Evolutionary conservation across 768 basidiomycete genomes (phyloP), one percentile per base, ranked within the genome.

Genomic region (Pholiota microspora): DNA sequence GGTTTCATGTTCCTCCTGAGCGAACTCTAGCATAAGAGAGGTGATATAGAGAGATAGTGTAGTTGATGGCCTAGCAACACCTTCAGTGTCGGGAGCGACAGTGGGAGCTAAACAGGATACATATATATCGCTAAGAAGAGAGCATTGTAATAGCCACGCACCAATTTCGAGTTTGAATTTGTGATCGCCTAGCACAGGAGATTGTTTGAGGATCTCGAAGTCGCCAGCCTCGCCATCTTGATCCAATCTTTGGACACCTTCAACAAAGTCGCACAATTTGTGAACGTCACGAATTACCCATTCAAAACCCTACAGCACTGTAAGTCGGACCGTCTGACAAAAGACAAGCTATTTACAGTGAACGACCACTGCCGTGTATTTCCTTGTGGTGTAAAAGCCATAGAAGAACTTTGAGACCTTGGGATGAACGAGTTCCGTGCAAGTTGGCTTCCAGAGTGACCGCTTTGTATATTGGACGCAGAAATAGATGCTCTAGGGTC

Each of bases 81-180:
- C 56, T 24, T 58, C 54, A 40, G 64, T 53, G 47, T 64, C 61
- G 12, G 62, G 61, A 45, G 68, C 29, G 24, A 55, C 62, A 34
- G 50, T 62, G 24, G 62, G 65, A 16, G 61, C 67, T 61, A 64
- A 61, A 60, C 61, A 40, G 27, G 56, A n/a, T 4, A 25, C 1
- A 34, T 12, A 40, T 38, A 13, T 25, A 16, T 29, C 7, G 7
- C 2, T 16, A 28, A 28, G 5, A 8, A 18, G 10, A 38, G 25
- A 9, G 27, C 6, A 9, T 51, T 44, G 28, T 40, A 24, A 10
- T n/a, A 23, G 7, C 8, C 18, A 24, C 77, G 16, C 52, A 83
- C 86, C 79, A 55, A 89, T 81, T 66, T 89, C 88, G 2, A 90
- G 74, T 69, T 88, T 89, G 71, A 77, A 80, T 67, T 86, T 86